Percentiles rank a stretch among this genome's conserved stretches.
phyloP scores from a whole-genome alignment of 495 filamentous ascomycete species.

The Patellaria atrata region DNA sequence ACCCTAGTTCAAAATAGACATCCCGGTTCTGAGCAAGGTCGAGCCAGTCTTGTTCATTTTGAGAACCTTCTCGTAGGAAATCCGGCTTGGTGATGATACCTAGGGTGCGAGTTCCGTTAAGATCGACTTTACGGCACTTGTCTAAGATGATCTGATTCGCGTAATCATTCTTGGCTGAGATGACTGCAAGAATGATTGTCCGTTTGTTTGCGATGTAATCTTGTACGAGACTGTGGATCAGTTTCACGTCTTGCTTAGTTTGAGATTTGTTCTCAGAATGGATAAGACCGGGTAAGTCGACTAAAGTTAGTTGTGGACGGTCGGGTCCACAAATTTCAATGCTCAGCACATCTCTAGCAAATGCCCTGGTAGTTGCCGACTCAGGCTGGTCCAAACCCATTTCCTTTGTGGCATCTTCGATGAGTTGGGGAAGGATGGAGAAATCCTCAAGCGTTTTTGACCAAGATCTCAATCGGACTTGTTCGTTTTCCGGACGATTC shows the following conservation, averaged over 20 bases:
- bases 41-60: conserved; percentile 37
- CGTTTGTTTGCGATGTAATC: conserved; percentile 43
- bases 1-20: conserved; percentile 46
- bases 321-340: conserved; percentile 47
- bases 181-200: conserved; percentile 43
- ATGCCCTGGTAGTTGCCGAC: conserved; percentile 20
- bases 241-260: conserved; percentile 28
- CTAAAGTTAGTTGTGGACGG: conserved; percentile 46
- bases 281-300: conserved; percentile 53
- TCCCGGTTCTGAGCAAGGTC: conserved; percentile 45
- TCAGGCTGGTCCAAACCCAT: conserved; percentile 21
- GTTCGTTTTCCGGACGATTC: conserved; percentile 16
- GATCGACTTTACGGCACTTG: conserved; percentile 31
- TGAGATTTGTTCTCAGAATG: conserved; percentile 32
- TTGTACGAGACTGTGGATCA: conserved; percentile 39
- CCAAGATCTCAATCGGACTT: conserved; percentile 22
- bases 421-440: conserved; percentile 20
- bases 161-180: conserved; percentile 38
- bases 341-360: conserved; percentile 48
- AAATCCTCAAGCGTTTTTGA: conserved; percentile 19
- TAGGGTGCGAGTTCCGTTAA: conserved; percentile 35
- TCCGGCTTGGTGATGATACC: conserved; percentile 47
- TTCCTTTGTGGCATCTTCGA: conserved; percentile 19
- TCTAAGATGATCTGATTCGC: conserved; percentile 36
- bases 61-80: conserved; percentile 33